Percentiles rank a stretch among this genome's conserved stretches.
These are phyloP conservation scores for Catharanthus roseus DNA, from an alignment of 257 asterid genomes.

Conservation along the genomic window DNA sequence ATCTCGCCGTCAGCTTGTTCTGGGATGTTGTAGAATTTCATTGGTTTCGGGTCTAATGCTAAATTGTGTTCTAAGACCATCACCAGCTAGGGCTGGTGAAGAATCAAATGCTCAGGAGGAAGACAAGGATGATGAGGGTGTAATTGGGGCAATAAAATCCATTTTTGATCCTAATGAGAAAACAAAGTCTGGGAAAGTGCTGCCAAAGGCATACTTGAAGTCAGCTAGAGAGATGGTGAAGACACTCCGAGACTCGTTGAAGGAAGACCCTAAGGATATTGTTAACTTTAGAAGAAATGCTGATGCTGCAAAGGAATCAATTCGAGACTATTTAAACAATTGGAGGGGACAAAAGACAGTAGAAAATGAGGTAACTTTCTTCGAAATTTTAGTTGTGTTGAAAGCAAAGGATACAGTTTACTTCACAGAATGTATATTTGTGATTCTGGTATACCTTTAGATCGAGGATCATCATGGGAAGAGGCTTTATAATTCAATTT, in stretches of 20 bases:
- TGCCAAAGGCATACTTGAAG: constrained; percentile 84
- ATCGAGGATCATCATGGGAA: background rate
- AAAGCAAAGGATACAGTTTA: background rate
- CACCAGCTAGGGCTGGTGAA: constrained; percentile 54
- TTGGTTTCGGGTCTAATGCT: constrained; percentile 25
- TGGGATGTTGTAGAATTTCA: constrained; percentile 33
- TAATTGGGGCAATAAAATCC: constrained; percentile 59
- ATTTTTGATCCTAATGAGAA: constrained; percentile 82
- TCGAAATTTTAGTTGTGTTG: background rate
- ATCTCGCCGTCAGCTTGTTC: constrained; percentile 44
- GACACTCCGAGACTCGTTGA: constrained; percentile 70
- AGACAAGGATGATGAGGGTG: constrained; percentile 48
- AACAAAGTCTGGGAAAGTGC: constrained; percentile 70
- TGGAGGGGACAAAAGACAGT: constrained; percentile 79
- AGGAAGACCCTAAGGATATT: constrained; percentile 60
- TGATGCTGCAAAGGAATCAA: constrained; percentile 88
- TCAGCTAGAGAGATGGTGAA: constrained; percentile 85
- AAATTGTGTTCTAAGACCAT: constrained; percentile 21
- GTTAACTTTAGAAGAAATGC: constrained; percentile 86
- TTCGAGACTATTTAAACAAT: constrained; percentile 56
- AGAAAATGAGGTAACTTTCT: constrained; percentile 52
- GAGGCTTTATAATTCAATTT: background rate
- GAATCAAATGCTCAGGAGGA: constrained; percentile 32
- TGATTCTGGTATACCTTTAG: background rate
- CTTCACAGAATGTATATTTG: background rate